A percentile compares a stretch with the other conserved stretches of the same genome.
These are phyloP conservation scores for Escovopsis weberi DNA, from an alignment of 2,329 filamentous ascomycete species.

Conservation along the genomic window DNA sequence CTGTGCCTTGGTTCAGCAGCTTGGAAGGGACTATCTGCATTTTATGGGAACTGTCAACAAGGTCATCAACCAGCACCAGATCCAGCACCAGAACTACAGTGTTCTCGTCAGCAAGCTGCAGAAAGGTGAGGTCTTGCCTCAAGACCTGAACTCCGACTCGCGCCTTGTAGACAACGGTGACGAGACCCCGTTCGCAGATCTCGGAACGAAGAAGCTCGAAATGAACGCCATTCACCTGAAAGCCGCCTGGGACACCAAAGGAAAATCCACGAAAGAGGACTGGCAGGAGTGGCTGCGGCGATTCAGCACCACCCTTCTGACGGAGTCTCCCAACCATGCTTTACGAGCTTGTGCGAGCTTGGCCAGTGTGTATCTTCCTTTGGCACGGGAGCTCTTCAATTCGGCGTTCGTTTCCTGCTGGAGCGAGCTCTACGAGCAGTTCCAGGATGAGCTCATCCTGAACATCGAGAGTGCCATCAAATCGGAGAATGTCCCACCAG, in stretches of 20 bases:
- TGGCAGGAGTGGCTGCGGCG: constrained; percentile 98
- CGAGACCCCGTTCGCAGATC: constrained; percentile 68
- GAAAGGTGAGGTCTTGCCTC: constrained; percentile 87
- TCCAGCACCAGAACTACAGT: constrained; percentile 83
- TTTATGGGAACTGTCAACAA: constrained; percentile 93
- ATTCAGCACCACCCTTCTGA: constrained; percentile 87
- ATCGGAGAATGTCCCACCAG: constrained; percentile 88
- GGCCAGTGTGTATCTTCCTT: constrained; percentile 78
- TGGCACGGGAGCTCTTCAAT: constrained; percentile 92
- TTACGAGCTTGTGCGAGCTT: constrained; percentile 84
- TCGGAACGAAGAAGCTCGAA: constrained; percentile 83
- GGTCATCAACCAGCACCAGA: constrained; percentile 60
- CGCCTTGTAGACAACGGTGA: constrained; percentile 65
- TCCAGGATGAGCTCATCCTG: constrained; percentile 88
- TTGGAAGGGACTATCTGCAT: constrained; percentile 88
- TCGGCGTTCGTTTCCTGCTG: constrained; percentile 98
- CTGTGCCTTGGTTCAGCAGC: constrained; percentile 87
- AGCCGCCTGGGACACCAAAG: constrained; percentile 89
- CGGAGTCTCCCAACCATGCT: constrained; percentile 92
- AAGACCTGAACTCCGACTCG: constrained; percentile 79
- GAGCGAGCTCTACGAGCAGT: constrained; percentile 94
- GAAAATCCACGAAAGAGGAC: constrained; percentile 94
- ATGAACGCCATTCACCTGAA: constrained; percentile 97
- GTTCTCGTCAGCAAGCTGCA: constrained; percentile 84
- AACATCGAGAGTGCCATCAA: constrained; percentile 94